Evolutionary conservation across 2,329 filamentous ascomycete species (phyloP), one percentile per base, ranked within the genome.

Genomic region (Fonsecaea pedrosoi): DNA sequence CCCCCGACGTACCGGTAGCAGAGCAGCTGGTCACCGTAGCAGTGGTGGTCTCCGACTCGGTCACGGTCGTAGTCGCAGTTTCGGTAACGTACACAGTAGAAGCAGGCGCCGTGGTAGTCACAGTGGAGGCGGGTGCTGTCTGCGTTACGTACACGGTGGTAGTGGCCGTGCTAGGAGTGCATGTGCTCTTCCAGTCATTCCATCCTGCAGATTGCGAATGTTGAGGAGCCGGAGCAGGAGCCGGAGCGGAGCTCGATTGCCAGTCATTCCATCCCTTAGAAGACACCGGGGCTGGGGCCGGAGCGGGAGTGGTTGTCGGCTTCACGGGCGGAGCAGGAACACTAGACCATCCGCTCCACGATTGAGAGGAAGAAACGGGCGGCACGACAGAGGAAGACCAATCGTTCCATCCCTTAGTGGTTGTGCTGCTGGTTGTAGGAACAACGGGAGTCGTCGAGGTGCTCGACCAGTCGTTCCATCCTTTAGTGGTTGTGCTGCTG

Each of bases 111-210:
- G 55, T 57, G 37, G 55, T 58, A 35, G 37, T 60, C 37, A 60
- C 57, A n/a, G 57, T 59, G 37, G 38, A 21, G 37, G 37, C 37
- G 5, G 37, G 37, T 3, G 25, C 25, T 25, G 40, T 40, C 40
- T 45, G 15, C 18, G 40, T 50, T 30, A 61, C 61, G 50, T 62
- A 62, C 1, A 62, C 60, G 4, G 63, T 65, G 35, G 48, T 56
- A 1, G 63, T 65, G 30, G 48, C 30, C 12, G 40, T 58, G 15
- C n/a, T 32, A 32, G 42, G 61, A 38, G 38, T 50, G 54, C 53
- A 37, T 10, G 40, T 37, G 58, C 58, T 57, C 25, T 42, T 35
- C 62, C 62, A 64, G n/a, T 60, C 62, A 40, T 50, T 45, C 62
- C 62, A 64, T 18, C 40, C 48, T 18, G 54, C 40, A 42, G 48